These are phyloP conservation scores for Aspergillus sp. DNA, from an alignment of 2,329 filamentous ascomycete genomes.

Conservation along the genomic window DNA sequence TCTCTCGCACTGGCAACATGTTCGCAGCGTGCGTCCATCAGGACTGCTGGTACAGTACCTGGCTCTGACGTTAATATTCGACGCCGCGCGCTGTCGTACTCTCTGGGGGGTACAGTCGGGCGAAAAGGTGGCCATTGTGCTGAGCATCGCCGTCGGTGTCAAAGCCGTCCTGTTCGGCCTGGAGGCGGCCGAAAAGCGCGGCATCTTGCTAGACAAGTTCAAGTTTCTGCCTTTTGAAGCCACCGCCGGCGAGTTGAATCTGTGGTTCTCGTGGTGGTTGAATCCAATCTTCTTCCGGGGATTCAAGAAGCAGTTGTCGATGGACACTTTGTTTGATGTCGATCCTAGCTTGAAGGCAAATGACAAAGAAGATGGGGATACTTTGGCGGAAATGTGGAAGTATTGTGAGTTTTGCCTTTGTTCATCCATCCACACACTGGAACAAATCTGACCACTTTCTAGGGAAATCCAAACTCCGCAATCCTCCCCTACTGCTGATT, in stretches of 20 bases:
- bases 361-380: not conserved
- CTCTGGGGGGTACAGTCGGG: not conserved
- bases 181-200: not conserved
- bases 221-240: not conserved
- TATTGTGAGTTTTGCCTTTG: not conserved
- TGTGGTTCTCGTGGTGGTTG: not conserved
- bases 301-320: not conserved
- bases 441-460: not conserved
- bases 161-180: not conserved
- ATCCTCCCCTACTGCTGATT: not conserved
- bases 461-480: not conserved
- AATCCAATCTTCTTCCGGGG: not conserved
- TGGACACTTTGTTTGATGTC: not conserved
- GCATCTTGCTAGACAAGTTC: not conserved
- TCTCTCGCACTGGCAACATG: not conserved
- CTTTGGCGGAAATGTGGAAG: not conserved
- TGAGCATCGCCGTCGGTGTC: not conserved
- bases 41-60: not conserved
- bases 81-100: not conserved
- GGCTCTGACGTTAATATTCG: not conserved
- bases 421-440: not conserved
- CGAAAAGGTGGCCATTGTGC: not conserved
- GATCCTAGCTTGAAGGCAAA: not conserved
- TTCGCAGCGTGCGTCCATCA: not conserved
- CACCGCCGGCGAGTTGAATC: not conserved